Conservation (phyloP, 2,329 filamentous ascomycete species). For the Fusarium agapanthi region DNA sequence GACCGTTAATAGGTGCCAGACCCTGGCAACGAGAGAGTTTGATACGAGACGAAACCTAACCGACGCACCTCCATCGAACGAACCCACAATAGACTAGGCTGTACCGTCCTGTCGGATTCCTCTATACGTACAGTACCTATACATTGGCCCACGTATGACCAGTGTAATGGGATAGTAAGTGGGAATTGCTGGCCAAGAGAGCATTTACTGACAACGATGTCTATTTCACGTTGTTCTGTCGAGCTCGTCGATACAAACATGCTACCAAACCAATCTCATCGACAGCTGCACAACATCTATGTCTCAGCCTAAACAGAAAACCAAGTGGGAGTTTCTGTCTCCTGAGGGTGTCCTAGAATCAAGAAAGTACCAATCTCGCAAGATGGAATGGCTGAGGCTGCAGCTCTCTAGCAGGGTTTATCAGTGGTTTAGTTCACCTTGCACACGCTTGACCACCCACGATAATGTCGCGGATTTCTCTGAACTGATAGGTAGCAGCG, state of each 20-base stretch:
- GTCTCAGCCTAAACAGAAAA: background rate
- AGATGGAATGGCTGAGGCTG: background rate
- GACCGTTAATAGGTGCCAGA: background rate
- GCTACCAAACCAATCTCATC: background rate
- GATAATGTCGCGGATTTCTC: background rate
- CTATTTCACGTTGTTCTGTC: background rate
- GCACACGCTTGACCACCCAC: background rate
- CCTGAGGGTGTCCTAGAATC: background rate
- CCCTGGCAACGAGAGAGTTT: constrained; percentile 4
- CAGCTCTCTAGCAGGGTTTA: background rate
- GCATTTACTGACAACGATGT: background rate
- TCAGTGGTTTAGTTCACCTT: background rate
- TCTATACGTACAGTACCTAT: constrained; percentile 5
- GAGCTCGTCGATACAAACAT: background rate
- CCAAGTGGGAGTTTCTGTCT: background rate
- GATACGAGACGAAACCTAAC: constrained; percentile 29
- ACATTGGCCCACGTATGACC: background rate
- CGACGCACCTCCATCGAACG: constrained; percentile 14
- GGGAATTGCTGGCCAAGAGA: background rate
- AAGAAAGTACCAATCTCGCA: background rate
- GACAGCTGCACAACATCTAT: background rate
- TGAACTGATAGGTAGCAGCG: background rate
- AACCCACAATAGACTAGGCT: constrained; percentile 33
- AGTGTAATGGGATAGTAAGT: background rate
- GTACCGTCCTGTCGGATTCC: constrained; percentile 41